These are phyloP conservation scores for Sisymbrium irio DNA, from an alignment of 345 rosid genomes.

Conservation along the genomic window DNA sequence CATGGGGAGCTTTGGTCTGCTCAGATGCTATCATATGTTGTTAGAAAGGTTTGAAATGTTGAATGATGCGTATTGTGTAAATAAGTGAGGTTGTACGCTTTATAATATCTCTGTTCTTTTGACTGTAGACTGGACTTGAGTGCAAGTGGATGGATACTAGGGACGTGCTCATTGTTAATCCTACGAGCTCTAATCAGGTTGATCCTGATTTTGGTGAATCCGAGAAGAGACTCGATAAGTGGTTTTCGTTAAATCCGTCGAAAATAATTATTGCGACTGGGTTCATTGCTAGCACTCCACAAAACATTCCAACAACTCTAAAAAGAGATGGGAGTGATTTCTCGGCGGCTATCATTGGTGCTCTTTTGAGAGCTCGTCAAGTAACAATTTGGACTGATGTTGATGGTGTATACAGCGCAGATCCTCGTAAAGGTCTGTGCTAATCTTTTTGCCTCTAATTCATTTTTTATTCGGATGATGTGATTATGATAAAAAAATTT, in stretches of 20 bases:
- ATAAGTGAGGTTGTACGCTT: neutral
- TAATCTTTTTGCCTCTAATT: neutral
- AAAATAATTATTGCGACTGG: slow-evolving; percentile 86
- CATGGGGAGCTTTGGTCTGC: slow-evolving; percentile 99
- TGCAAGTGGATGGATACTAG: slow-evolving; percentile 99
- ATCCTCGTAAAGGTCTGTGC: slow-evolving; percentile 87
- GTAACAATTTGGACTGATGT: slow-evolving; percentile 99
- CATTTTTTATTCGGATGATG: neutral
- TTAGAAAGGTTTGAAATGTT: slow-evolving; percentile 92
- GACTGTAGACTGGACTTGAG: slow-evolving; percentile 66
- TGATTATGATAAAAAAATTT: neutral
- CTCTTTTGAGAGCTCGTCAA: slow-evolving; percentile 73
- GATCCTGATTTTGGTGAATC: slow-evolving; percentile 90
- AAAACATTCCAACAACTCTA: slow-evolving; percentile 92
- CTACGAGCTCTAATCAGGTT: slow-evolving; percentile 83
- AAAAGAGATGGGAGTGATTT: slow-evolving; percentile 99
- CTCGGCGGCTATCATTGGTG: slow-evolving; percentile 97
- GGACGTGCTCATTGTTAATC: slow-evolving; percentile 88
- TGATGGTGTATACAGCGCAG: slow-evolving; percentile 98
- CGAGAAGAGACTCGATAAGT: slow-evolving; percentile 69
- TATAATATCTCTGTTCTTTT: slow-evolving; percentile 1
- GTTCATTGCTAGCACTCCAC: slow-evolving; percentile 95
- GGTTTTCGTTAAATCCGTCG: slow-evolving; percentile 68
- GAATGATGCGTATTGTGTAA: neutral
- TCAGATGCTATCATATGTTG: slow-evolving; percentile 72